These are phyloP conservation scores for Mucor circinelloides DNA, from an alignment of 371 early-diverging fungal genomes.

Conservation along the genomic window DNA sequence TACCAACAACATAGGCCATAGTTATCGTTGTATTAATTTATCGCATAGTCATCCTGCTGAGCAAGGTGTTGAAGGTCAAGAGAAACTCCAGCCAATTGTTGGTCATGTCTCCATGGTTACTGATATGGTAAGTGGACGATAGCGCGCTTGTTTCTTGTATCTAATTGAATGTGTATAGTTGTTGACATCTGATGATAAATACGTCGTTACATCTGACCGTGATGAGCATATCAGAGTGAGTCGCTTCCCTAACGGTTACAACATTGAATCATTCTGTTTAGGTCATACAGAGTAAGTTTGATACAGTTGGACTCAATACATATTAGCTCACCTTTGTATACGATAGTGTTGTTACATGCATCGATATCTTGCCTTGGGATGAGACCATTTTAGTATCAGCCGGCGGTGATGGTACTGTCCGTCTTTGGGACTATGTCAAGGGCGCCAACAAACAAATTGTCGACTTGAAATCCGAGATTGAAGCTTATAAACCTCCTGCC, in stretches of 20 bases:
- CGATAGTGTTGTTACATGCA: constrained; percentile 66
- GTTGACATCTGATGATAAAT: constrained; percentile 61
- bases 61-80: constrained; percentile 33
- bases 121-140: constrained; percentile 63
- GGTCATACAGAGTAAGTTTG: constrained; percentile 84
- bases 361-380: constrained; percentile 55
- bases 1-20: background rate
- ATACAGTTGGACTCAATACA: background rate
- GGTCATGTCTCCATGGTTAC: constrained; percentile 96
- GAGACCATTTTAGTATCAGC: constrained; percentile 71
- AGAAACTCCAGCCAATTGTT: constrained; percentile 65
- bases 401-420: constrained; percentile 85
- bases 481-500: constrained; percentile 45
- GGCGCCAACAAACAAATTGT: constrained; percentile 48
- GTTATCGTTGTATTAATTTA: background rate
- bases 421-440: constrained; percentile 75
- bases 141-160: background rate
- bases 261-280: constrained; percentile 86
- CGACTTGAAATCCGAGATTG: constrained; percentile 45
- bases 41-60: constrained; percentile 39
- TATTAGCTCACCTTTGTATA: background rate
- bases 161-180: constrained; percentile 27
- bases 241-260: constrained; percentile 85
- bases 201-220: constrained; percentile 89
- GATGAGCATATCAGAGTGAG: constrained; percentile 96